phyloP scores from a whole-genome alignment of 148 eudicot species.

The Fagopyrum esculentum region DNA sequence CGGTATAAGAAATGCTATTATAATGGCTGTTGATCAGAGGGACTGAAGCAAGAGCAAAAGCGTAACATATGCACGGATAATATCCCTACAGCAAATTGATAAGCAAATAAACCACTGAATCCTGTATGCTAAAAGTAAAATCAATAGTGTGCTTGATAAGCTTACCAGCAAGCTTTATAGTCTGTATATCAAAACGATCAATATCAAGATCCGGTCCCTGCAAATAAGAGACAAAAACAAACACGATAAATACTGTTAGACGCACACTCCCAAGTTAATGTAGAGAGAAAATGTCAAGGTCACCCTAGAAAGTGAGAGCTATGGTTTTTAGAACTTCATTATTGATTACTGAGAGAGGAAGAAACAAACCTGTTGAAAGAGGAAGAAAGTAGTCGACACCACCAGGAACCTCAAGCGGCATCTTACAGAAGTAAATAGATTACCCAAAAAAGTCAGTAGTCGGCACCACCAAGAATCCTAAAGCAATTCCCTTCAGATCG shows the following conservation, averaged over 20 bases:
- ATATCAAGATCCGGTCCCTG: slow-evolving; percentile 88
- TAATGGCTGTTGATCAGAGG: neutral
- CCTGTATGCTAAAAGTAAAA: neutral
- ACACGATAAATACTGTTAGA: neutral
- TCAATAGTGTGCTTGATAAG: neutral
- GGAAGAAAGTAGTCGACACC: too few species aligned
- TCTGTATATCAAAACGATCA: slow-evolving; percentile 52
- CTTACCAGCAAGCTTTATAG: slow-evolving; percentile 85
- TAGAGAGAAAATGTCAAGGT: neutral
- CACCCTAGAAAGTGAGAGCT: neutral
- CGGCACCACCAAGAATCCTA: too few species aligned
- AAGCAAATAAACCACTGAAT: slow-evolving; percentile 3
- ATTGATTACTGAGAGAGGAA: too few species aligned
- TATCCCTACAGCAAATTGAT: slow-evolving; percentile 36
- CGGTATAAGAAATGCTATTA: neutral
- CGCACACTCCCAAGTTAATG: neutral
- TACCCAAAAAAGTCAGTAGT: too few species aligned
- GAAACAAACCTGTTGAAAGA: too few species aligned
- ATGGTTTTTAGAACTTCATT: slow-evolving; percentile 15
- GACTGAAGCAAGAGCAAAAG: neutral
- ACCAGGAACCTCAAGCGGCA: too few species aligned
- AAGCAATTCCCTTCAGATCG: too few species aligned
- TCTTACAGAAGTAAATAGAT: too few species aligned
- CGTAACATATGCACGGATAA: neutral
- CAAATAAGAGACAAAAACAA: slow-evolving; percentile 8